phyloP scores from a whole-genome alignment of 768 basidiomycete species.

The Hortiboletus campestris region DNA sequence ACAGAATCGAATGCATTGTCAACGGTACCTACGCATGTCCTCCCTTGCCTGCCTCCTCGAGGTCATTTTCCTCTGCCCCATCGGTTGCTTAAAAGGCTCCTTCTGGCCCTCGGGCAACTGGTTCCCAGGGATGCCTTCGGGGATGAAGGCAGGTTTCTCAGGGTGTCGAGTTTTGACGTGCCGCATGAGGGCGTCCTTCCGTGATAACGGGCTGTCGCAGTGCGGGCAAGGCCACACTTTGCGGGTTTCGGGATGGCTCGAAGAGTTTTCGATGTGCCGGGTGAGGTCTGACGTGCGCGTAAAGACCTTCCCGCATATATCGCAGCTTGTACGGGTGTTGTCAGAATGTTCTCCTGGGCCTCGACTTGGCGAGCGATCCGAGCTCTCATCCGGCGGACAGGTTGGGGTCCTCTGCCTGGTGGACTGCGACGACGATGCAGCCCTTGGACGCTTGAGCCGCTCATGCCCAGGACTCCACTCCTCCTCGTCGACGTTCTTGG shows the following conservation, averaged over 20 bases:
- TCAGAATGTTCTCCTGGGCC: background rate
- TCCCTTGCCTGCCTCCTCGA: slow-evolving; percentile 5
- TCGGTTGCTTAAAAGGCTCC: background rate
- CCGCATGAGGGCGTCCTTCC: slow-evolving; percentile 25
- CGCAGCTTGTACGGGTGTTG: slow-evolving; percentile 5
- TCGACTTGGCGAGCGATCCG: background rate
- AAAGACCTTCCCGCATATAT: slow-evolving; percentile 16
- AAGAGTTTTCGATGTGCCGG: slow-evolving; percentile 23
- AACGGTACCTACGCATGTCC: slow-evolving; percentile 1
- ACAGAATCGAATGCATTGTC: background rate
- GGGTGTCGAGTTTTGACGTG: slow-evolving; percentile 23
- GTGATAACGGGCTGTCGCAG: slow-evolving; percentile 22
- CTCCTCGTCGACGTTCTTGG: slow-evolving; percentile 19
- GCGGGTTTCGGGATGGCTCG: slow-evolving; percentile 23
- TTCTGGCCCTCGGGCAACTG: background rate
- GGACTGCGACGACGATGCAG: background rate
- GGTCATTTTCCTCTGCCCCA: slow-evolving; percentile 6
- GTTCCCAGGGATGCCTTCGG: background rate
- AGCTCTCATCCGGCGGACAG: background rate
- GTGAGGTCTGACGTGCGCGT: slow-evolving; percentile 21
- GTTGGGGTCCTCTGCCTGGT: background rate
- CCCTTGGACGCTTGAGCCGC: slow-evolving; percentile 5
- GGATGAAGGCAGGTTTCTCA: background rate
- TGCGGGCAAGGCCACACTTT: slow-evolving; percentile 25
- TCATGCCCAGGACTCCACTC: slow-evolving; percentile 17